Evolutionary conservation across 2,329 filamentous ascomycete species (phyloP).

Genomic region (Orbilia blumenaviensis): DNA sequence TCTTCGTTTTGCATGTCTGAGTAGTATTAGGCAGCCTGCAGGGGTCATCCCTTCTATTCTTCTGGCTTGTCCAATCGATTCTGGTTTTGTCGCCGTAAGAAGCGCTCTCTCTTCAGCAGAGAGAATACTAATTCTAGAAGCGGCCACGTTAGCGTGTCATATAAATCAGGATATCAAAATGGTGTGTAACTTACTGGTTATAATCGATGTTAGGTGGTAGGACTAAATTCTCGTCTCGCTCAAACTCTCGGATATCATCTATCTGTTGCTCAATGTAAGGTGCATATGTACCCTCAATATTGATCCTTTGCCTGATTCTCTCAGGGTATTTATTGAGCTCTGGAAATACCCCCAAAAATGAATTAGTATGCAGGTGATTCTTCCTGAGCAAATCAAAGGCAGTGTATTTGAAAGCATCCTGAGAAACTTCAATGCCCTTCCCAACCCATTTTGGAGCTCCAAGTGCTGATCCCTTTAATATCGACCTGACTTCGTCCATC

Average conservation of each 20-base stretch:
- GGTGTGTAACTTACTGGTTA: slow-evolving; percentile 59
- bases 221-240: slow-evolving; percentile 77
- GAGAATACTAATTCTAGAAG: slow-evolving; percentile 71
- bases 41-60: slow-evolving; percentile 82
- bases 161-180: not conserved
- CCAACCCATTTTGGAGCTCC: slow-evolving; percentile 73
- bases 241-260: slow-evolving; percentile 72
- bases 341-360: slow-evolving; percentile 70
- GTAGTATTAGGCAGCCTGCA: slow-evolving; percentile 65
- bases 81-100: slow-evolving; percentile 75
- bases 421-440: slow-evolving; percentile 74
- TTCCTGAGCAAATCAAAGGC: slow-evolving; percentile 83
- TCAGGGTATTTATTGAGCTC: slow-evolving; percentile 67
- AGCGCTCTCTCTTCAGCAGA: slow-evolving; percentile 80
- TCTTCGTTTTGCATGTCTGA: slow-evolving; percentile 40
- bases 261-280: slow-evolving; percentile 82
- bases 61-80: slow-evolving; percentile 87
- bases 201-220: slow-evolving; percentile 83
- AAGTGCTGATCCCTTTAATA: slow-evolving; percentile 70
- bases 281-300: slow-evolving; percentile 80
- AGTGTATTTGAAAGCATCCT: slow-evolving; percentile 72
- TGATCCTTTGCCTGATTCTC: slow-evolving; percentile 73
- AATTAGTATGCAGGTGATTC: slow-evolving; percentile 66
- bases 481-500: slow-evolving; percentile 71
- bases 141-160: not conserved